Base-by-base conservation (phyloP, 441 rosid genomes). In the Croton laevigatus region DNA sequence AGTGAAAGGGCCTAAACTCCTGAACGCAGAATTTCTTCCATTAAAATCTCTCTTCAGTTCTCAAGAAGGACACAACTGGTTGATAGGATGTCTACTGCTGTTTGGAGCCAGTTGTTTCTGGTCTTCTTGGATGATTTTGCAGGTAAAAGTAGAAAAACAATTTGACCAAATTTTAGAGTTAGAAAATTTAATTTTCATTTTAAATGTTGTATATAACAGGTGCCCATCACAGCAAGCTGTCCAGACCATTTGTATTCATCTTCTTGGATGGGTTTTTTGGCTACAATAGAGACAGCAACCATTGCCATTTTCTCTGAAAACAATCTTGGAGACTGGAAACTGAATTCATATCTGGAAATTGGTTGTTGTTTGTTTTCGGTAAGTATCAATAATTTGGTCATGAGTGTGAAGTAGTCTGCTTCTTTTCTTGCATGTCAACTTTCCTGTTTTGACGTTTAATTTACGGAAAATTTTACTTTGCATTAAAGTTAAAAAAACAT, bases 191-290 rank as follows among this genome's bases (percentile, higher is more conserved):
- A 6, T 0, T 40, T 40, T 40, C 8, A 40, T 40, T 7, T 40
- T 11, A 5, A 20, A 38, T 10, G 5, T 9, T 60, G 32, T 1
- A 27, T 2, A 0, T 1, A 44, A 61, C 81, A 88, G 92, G 89
- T 90, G 23, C 87, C 90, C 2, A 71, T 89, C 57, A 63, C 87
- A 48, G 71, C 72, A 46, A 67, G 75, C 63, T 87, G 79, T 23
- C 85, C 89, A 1, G 86, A 88, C 69, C 83, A 76, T 69, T 53
- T 87, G 66, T 82, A 83, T 37, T 60, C 81, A 61, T 79, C 96
- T 37, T 84, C 88, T n/a, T 88, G 94, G 92, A 81, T 88, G 86
- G 83, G 86, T 62, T 73, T 86, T 68, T 60, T 84, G n/a, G 89
- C 79, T 40, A 73, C 87, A 1, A 19, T 88, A 42, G 91, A 88